phyloP scores from a whole-genome alignment of 2,329 filamentous ascomycete genomes.

The Stenocarpella maydis region DNA sequence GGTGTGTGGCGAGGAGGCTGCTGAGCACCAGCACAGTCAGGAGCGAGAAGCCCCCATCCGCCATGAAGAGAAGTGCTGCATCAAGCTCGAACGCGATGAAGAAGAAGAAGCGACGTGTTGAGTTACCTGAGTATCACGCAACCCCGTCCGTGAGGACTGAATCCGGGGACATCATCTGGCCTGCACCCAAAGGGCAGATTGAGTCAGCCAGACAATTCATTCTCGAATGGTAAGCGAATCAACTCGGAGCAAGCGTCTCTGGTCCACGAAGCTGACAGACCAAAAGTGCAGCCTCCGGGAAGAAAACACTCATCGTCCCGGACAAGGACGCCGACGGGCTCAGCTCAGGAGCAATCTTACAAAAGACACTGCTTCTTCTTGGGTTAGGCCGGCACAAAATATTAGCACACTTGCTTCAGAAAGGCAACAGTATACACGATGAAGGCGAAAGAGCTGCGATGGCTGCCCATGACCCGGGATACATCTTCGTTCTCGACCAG shows the following conservation, averaged over 20 bases:
- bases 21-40: neutral
- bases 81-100: slow-evolving; percentile 14
- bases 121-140: slow-evolving; percentile 54
- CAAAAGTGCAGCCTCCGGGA: slow-evolving; percentile 57
- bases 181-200: slow-evolving; percentile 65
- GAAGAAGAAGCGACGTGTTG: slow-evolving; percentile 41
- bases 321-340: slow-evolving; percentile 76
- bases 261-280: neutral
- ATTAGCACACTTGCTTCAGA: slow-evolving; percentile 65
- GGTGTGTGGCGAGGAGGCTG: neutral
- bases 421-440: slow-evolving; percentile 66
- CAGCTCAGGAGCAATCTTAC: slow-evolving; percentile 68
- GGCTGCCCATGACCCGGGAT: slow-evolving; percentile 57
- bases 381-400: slow-evolving; percentile 63
- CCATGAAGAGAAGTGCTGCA: slow-evolving; percentile 31
- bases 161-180: slow-evolving; percentile 64
- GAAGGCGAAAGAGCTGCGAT: slow-evolving; percentile 61
- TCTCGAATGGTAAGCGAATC: slow-evolving; percentile 58
- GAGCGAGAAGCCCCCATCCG: neutral
- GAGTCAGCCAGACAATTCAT: slow-evolving; percentile 64
- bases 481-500: slow-evolving; percentile 72
- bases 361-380: slow-evolving; percentile 65
- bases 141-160: slow-evolving; percentile 51
- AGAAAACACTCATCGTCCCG: slow-evolving; percentile 67
- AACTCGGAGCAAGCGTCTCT: slow-evolving; percentile 22